Conservation (phyloP, 2,329 filamentous ascomycete species). For the Botrytis deweyae region DNA sequence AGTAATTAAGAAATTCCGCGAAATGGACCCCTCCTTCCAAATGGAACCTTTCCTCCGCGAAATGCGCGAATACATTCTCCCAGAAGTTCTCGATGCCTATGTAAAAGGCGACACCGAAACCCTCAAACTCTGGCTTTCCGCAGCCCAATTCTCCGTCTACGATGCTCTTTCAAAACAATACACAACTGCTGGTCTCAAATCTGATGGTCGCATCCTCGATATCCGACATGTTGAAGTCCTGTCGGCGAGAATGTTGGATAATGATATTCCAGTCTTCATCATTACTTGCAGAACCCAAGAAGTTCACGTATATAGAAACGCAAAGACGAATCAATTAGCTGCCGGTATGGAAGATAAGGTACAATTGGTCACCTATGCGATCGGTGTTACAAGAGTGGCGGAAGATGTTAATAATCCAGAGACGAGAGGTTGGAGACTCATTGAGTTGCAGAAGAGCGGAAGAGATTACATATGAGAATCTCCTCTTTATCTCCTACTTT, state of each 20-base stretch:
- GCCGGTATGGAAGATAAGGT: conserved; percentile 99
- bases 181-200: conserved; percentile 87
- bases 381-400: conserved; percentile 88
- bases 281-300: conserved; percentile 96
- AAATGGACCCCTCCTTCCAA: conserved; percentile 94
- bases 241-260: conserved; percentile 75
- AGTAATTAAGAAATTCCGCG: conserved; percentile 96
- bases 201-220: conserved; percentile 91
- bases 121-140: conserved; percentile 91
- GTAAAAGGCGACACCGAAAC: conserved; percentile 93
- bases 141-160: conserved; percentile 95
- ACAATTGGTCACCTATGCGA: conserved; percentile 96
- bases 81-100: conserved; percentile 95
- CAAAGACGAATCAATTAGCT: conserved; percentile 83
- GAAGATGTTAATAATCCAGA: conserved; percentile 97
- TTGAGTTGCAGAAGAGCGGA: conserved; percentile 97
- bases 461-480: conserved; percentile 75
- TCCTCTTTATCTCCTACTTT: background rate
- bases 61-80: conserved; percentile 95
- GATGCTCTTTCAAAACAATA: conserved; percentile 97
- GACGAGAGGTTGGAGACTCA: conserved; percentile 93
- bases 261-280: conserved; percentile 92
- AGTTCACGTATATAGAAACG: conserved; percentile 93
- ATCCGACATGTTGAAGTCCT: conserved; percentile 92
- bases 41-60: conserved; percentile 93